These are phyloP conservation scores for Hemileccinum impolitum DNA, from an alignment of 768 basidiomycete species.

Conservation along the genomic window DNA sequence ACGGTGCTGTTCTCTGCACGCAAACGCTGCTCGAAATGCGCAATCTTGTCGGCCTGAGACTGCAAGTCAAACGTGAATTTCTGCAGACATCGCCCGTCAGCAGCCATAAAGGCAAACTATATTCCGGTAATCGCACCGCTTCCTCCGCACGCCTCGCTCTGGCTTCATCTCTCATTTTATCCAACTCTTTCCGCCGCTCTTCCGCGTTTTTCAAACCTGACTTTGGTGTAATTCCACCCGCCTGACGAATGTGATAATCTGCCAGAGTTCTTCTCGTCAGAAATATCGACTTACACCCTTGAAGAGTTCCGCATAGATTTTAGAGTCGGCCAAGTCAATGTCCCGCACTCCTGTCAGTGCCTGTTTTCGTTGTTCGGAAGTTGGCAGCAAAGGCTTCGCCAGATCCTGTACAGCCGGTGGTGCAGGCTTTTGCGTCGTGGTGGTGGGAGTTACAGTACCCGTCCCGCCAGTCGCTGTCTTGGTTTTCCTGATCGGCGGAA, in stretches of 20 bases:
- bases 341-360: conserved; percentile 50
- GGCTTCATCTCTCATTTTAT: conserved; percentile 69
- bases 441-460: conserved; percentile 21
- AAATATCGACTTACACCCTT: conserved; percentile 40
- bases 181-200: conserved; percentile 63
- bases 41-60: conserved; percentile 57
- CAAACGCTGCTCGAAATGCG: conserved; percentile 58
- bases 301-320: conserved; percentile 64
- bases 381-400: conserved; percentile 27
- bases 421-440: conserved; percentile 24
- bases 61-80: conserved; percentile 53
- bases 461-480: conserved; percentile 35
- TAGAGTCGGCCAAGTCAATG: conserved; percentile 58
- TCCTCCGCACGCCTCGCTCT: conserved; percentile 53
- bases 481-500: conserved; percentile 68
- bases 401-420: conserved; percentile 14
- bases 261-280: background rate
- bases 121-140: conserved; percentile 39
- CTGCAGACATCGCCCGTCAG: conserved; percentile 31
- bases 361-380: conserved; percentile 36
- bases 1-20: conserved; percentile 48
- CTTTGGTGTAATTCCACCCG: conserved; percentile 42
- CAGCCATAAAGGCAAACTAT: background rate
- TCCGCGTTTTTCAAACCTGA: conserved; percentile 56
- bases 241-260: conserved; percentile 22